Conservation (phyloP, 2,329 filamentous ascomycete species). For the Trichoderma koningiopsis region DNA sequence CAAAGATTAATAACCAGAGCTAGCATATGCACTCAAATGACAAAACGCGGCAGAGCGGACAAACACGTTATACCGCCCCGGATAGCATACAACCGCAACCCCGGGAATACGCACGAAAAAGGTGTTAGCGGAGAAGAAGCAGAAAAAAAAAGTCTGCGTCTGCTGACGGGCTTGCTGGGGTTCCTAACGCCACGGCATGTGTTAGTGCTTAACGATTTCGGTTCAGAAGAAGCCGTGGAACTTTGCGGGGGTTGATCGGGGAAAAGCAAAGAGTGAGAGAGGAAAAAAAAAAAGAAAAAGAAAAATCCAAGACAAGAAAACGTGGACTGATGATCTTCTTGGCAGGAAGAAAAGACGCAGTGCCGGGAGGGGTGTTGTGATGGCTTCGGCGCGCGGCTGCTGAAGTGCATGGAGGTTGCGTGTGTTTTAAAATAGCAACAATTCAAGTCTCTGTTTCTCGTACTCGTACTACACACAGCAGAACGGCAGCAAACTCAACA, state of each 20-base stretch:
- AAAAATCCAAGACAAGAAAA: not conserved
- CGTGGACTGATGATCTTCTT: not conserved
- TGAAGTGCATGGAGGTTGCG: slow-evolving; percentile 4
- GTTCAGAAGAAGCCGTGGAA: not conserved
- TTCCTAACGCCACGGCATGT: slow-evolving; percentile 13
- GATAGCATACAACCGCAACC: not conserved
- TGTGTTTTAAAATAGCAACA: slow-evolving; percentile 13
- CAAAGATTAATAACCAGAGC: not conserved
- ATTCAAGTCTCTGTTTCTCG: not conserved
- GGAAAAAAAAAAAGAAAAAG: no score
- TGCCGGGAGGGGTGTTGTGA: not conserved
- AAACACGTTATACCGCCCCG: slow-evolving; percentile 11
- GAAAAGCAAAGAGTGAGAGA: not conserved
- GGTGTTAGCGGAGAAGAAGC: not conserved
- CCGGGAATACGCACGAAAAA: slow-evolving; percentile 4
- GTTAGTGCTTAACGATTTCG: not conserved
- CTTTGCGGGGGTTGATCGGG: not conserved
- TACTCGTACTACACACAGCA: not conserved
- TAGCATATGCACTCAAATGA: not conserved
- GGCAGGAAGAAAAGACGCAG: not conserved
- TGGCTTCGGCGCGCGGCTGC: slow-evolving; percentile 6
- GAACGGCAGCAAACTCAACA: not conserved
- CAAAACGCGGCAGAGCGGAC: slow-evolving; percentile 3
- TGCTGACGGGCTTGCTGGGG: slow-evolving; percentile 20
- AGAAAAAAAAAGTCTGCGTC: slow-evolving; percentile 3